Base-by-base conservation (phyloP, 495 filamentous ascomycete genomes). In the Bacidia rubella region DNA sequence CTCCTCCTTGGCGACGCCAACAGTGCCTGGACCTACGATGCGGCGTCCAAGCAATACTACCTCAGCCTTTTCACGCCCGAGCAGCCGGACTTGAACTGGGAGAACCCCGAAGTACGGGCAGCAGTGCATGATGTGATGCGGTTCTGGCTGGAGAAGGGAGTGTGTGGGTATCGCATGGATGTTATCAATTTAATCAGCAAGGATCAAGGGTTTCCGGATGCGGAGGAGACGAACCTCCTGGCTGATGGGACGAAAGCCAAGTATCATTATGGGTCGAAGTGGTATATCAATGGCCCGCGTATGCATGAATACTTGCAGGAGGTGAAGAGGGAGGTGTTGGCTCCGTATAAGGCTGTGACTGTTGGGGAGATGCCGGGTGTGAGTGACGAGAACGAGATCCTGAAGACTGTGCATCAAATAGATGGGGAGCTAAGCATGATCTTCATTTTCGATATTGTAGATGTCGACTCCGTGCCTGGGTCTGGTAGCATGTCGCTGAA, bases 81-180 rank as follows among this genome's bases (percentile, higher is more conserved):
- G 44, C 79, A 85, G 59, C 81, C 83, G 3, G 82, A 86, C 57
- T 70, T 86, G 12, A 86, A 86, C 64, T 86, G 81, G 80, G 80
- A 85, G 54, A 77, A 74, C 26, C 67, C 68, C 4, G 72, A 67
- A 12, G 70, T 75, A 5, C 69, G 81, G 0, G 62, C 70, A 27
- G 80, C 81, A 1, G 76, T 85, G 15, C 77, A 80, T 54, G 70
- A 76, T 26, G 66, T 74, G 23, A 80, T 86, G 71, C 59, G 68
- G 15, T 85, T 82, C 64, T 86, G 83, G 82, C 71, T 83, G 0
- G 67, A 80, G 26, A 74, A 69, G 21, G 77, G 77, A 1, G 72
- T 77, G 2, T 75, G 78, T 56, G 82, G 82, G 1, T 85, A 85
- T 58, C 67, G 82, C 0, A 70, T 83, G 51, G 80, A 84, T 57